Evolutionary conservation across 2,329 filamentous ascomycete genomes (phyloP), one percentile per base, ranked within the genome.

Genomic region (Botrytis cinerea): DNA sequence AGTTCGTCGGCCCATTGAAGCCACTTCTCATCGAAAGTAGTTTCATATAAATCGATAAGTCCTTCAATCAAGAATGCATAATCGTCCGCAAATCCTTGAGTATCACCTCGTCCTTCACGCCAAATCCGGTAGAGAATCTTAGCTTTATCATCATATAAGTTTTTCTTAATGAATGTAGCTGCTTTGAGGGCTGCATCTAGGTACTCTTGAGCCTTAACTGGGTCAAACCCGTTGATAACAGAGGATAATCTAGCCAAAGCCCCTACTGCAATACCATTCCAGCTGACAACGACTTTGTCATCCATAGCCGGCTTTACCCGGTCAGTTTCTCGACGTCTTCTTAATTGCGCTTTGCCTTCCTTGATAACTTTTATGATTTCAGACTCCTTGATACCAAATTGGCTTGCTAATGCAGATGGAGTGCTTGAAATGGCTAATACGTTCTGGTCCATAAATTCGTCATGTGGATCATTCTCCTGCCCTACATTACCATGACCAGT

Each of bases 391-490:
- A 95, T 85, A 1, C 90, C 91, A 78, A 97, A 92, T 77, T 96
- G 91, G 73, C 89, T 88, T 22, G 92, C 91, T 12, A 99, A 85
- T 64, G 92, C 89, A 32, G 87, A 86, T 0, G 90, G 86, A 0
- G 91, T 92, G 74, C 88, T 90, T 51, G 88, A 88, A 40, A 97
- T 87, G 54, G 90, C 89, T 2, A 98, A 83, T 8, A 97, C 94
- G 80, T 98, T 99, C 81, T 97, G 94, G 78, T 95, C 94, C 79
- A 97, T 91, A 74, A 98, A 95, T 80, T 98, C 95, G 80, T 98
- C 95, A 78, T 97, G 93, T 0, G 93, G 91, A 80, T 99, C 96
- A 78, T 95, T 90, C 72, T 91, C 89, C 5, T 91, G 90, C 48
- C 91, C 88, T 1, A 99, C 91, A 79, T 99, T 98, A 62, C 96